These are phyloP conservation scores for Candida buenavistaensis DNA, from an alignment of 1,139 yeast genomes.

Conservation along the genomic window DNA sequence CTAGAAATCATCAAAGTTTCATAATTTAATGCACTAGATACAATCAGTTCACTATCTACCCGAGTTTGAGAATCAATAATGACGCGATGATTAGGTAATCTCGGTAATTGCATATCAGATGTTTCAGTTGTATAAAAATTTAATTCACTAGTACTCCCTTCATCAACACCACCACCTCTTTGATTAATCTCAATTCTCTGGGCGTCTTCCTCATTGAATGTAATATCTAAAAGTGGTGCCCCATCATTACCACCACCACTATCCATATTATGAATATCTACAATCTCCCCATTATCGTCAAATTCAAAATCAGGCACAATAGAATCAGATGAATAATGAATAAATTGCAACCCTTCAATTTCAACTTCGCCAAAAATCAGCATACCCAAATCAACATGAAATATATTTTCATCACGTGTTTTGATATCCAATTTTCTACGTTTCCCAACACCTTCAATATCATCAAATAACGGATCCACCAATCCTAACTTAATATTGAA, in stretches of 20 bases:
- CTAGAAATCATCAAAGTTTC: neutral
- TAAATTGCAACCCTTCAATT: too few relatives aligned
- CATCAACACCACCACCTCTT: too few relatives aligned
- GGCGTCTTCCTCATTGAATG: constrained; percentile 10
- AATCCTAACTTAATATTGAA: constrained; percentile 38
- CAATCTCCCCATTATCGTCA: constrained; percentile 17
- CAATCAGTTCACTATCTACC: constrained; percentile 11
- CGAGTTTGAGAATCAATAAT: constrained; percentile 11
- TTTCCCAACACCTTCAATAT: constrained; percentile 9
- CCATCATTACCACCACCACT: neutral
- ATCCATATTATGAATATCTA: constrained; percentile 1
- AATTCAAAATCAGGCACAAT: constrained; percentile 16
- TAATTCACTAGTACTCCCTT: constrained; percentile 9
- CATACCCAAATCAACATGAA: constrained; percentile 5
- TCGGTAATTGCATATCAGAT: constrained; percentile 1
- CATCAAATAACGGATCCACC: constrained; percentile 17
- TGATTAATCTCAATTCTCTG: constrained; percentile 5
- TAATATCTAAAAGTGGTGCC: constrained; percentile 8
- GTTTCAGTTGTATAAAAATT: constrained; percentile 9
- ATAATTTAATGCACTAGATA: neutral
- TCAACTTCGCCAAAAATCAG: too few relatives aligned
- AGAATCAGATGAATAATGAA: neutral
- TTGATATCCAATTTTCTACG: constrained; percentile 19
- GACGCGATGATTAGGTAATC: constrained; percentile 6
- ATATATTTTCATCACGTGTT: too few relatives aligned